Conservation (phyloP, 2,329 filamentous ascomycete species). For the Diaporthe australafricana region DNA sequence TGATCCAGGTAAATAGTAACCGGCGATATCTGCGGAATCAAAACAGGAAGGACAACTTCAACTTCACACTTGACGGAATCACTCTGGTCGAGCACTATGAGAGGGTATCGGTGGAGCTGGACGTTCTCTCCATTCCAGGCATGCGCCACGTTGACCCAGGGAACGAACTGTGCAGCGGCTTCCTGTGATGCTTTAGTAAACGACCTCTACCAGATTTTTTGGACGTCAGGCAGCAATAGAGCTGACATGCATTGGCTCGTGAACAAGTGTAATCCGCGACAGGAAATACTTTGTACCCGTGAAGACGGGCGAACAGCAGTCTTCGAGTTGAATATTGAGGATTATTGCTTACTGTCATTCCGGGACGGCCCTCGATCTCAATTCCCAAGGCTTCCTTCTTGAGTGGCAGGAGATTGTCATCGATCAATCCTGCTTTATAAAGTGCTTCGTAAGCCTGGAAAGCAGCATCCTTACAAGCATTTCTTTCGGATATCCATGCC, state of each 20-base stretch:
- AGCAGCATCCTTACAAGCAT: constrained; percentile 83
- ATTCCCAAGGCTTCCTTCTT: constrained; percentile 53
- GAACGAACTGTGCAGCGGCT: constrained; percentile 55
- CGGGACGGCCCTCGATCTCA: constrained; percentile 51
- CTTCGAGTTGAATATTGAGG: too few relatives aligned
- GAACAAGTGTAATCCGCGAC: too few relatives aligned
- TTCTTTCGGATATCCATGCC: constrained; percentile 77
- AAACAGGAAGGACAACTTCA: constrained; percentile 56
- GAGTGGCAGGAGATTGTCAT: constrained; percentile 80
- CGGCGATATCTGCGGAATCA: constrained; percentile 50
- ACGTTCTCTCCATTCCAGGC: constrained; percentile 53
- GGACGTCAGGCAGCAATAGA: too few relatives aligned
- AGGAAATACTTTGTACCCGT: too few relatives aligned
- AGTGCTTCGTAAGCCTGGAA: constrained; percentile 82
- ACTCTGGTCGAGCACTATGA: constrained; percentile 50
- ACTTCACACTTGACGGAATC: constrained; percentile 50
- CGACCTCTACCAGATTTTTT: neutral
- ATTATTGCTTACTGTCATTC: constrained; percentile 43
- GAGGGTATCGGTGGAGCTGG: constrained; percentile 44
- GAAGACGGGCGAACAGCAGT: too few relatives aligned
- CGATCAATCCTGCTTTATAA: constrained; percentile 77
- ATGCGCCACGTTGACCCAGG: constrained; percentile 58
- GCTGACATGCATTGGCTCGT: neutral
- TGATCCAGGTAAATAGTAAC: constrained; percentile 56
- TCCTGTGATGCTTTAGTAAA: neutral